Conservation (phyloP, 73 alveolate genomes). For the Symbiodinium pilosum region DNA sequence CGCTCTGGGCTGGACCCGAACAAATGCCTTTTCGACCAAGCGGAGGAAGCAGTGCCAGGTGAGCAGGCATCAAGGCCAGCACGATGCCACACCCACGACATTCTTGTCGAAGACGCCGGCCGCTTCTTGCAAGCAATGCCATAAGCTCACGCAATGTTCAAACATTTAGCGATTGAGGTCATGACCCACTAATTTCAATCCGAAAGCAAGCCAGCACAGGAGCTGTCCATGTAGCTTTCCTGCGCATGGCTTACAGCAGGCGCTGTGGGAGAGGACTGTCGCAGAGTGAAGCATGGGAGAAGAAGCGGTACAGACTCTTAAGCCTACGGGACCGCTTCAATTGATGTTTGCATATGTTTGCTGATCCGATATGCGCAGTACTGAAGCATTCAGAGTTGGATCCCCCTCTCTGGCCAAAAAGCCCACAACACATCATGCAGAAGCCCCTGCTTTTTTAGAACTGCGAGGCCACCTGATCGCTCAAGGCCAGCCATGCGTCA, state of each 20-base stretch:
- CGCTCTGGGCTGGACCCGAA: background rate
- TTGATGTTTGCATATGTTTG: too few relatives aligned
- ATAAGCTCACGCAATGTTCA: too few relatives aligned
- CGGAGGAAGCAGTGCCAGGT: background rate
- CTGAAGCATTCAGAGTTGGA: too few relatives aligned
- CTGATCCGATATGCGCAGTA: too few relatives aligned
- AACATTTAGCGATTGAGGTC: background rate
- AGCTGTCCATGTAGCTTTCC: conserved; percentile 21
- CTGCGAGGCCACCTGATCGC: background rate
- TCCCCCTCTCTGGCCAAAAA: too few relatives aligned
- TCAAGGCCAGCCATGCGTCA: conserved; percentile 1
- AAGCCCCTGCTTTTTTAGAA: too few relatives aligned
- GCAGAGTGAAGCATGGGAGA: too few relatives aligned
- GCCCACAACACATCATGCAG: too few relatives aligned
- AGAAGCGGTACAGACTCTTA: too few relatives aligned
- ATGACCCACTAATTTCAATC: background rate
- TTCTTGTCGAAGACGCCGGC: background rate
- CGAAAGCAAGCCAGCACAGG: conserved; percentile 74
- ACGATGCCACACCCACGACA: background rate
- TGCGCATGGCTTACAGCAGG: too few relatives aligned
- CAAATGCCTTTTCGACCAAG: background rate
- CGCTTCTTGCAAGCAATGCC: background rate
- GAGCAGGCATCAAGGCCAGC: background rate
- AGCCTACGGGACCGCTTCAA: too few relatives aligned
- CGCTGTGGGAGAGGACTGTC: too few relatives aligned